Base-by-base conservation (phyloP, 2,329 filamentous ascomycete genomes). In the Cladophialophora carrionii region DNA sequence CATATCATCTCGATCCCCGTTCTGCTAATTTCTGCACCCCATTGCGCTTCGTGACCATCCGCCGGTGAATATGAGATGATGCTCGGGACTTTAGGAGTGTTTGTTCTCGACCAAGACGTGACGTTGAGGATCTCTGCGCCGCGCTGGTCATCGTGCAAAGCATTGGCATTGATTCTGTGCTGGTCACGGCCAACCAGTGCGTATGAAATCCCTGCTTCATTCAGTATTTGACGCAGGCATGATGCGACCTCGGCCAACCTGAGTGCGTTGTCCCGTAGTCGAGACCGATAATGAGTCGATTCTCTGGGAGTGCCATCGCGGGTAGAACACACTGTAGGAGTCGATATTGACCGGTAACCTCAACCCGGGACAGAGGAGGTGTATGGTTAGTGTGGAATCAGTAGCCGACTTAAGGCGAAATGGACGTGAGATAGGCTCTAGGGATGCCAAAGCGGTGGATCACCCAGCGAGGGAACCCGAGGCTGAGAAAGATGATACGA, bases 151-250 rank as follows among this genome's bases (percentile, higher is more conserved):
- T n/a, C 5, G 24, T 14, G 14, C 46, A n/a, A 22, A 9, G 3
- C 46, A 24, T 51, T 51, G 24, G 24, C 46, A 51, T 51, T 26
- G 46, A 51, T 24, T 4, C 10, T 6, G 46, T 24, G 46, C 17
- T 51, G 46, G 7, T 51, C 24, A 9, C 46, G 46, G 1, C 46
- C 46, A 14, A 51, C 46, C 46, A 51, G 5, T 1, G 46, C 20
- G 46, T 51, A 51, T 51, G 46, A 22, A 26, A 51, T 24, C 3
- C 46, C 46, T 51, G n/a, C 46, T 51, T 22, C 46, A n/a, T 51
- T 51, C 24, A 51, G 46, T 51, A 22, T 26, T 26, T 24, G n/a
- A 9, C 20, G 1, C n/a, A 51, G 24, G 17, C 2, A 51, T 51
- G 7, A 51, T 22, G 10, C 20, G 8, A 14, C n/a, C 1, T 9